These are phyloP conservation scores for Berberis vulgaris DNA, from an alignment of 164 flowering plant species.

Conservation along the genomic window DNA sequence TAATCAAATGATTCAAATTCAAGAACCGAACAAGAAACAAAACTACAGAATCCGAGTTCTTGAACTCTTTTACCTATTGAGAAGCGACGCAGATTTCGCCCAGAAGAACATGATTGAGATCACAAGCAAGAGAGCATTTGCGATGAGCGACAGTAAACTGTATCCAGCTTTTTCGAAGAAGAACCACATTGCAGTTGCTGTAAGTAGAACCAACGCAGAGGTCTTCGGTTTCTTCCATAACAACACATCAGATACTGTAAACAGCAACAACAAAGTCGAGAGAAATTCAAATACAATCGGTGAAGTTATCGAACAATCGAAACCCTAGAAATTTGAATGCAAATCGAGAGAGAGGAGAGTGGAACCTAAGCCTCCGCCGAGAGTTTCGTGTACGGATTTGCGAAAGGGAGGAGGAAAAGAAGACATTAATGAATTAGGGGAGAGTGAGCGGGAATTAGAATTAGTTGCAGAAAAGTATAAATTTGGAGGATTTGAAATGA, in stretches of 20 bases:
- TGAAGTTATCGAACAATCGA: neutral
- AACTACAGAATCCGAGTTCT: neutral
- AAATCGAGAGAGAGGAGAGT: too few relatives aligned
- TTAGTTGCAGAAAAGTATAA: too few relatives aligned
- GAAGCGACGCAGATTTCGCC: slow-evolving; percentile 81
- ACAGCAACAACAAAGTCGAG: neutral
- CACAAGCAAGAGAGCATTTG: slow-evolving; percentile 60
- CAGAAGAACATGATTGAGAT: slow-evolving; percentile 66
- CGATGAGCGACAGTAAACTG: slow-evolving; percentile 38
- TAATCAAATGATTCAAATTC: neutral
- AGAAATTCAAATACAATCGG: neutral
- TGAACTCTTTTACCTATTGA: slow-evolving; percentile 44
- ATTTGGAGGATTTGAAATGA: too few relatives aligned
- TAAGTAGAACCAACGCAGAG: slow-evolving; percentile 28
- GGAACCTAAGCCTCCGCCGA: too few relatives aligned
- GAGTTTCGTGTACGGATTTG: too few relatives aligned
- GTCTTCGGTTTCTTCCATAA: slow-evolving; percentile 53
- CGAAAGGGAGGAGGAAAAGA: too few relatives aligned
- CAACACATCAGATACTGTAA: slow-evolving; percentile 67
- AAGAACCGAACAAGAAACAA: neutral
- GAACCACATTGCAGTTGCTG: slow-evolving; percentile 51
- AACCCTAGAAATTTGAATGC: too few relatives aligned
- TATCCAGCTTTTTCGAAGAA: slow-evolving; percentile 64
- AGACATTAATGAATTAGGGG: too few relatives aligned
- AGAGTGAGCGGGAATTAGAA: too few relatives aligned